phyloP scores from a whole-genome alignment of 139 green algal genomes.

The Picochlorum sp. region DNA sequence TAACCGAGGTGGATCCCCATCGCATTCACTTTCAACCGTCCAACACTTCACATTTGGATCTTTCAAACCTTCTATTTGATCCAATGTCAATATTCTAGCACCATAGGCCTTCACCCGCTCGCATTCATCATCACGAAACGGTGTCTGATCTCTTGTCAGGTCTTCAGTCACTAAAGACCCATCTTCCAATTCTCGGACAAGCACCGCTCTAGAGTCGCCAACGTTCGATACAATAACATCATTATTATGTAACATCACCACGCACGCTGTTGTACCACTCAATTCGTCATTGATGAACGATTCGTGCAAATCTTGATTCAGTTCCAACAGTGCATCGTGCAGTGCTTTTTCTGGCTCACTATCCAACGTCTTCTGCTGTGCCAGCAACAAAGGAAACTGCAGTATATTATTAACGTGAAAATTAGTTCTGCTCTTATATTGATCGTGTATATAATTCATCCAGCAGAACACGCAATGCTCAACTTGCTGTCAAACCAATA shows the following conservation, averaged over 20 bases:
- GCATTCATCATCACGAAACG: conserved; percentile 79
- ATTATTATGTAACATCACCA: conserved; percentile 46
- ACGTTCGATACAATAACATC: conserved; percentile 80
- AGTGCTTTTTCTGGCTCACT: conserved; percentile 21
- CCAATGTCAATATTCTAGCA: conserved; percentile 81
- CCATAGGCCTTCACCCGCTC: conserved; percentile 70
- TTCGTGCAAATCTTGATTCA: conserved; percentile 71
- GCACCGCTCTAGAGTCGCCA: conserved; percentile 77
- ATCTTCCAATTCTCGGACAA: conserved; percentile 33
- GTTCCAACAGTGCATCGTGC: conserved; percentile 50
- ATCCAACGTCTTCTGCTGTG: conserved; percentile 11
- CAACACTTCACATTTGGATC: conserved; percentile 42
- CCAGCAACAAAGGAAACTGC: conserved; percentile 24
- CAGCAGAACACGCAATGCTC: not conserved
- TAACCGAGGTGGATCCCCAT: conserved; percentile 83
- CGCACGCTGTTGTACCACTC: conserved; percentile 79
- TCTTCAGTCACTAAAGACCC: conserved; percentile 13
- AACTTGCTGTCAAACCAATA: too few species aligned
- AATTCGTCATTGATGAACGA: conserved; percentile 49
- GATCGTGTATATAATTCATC: not conserved
- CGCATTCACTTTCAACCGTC: conserved; percentile 69
- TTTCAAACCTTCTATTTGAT: conserved; percentile 82
- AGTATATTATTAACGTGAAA: conserved; percentile 1
- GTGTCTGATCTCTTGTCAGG: conserved; percentile 77
- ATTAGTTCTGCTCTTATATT: not conserved